A percentile compares a stretch with the other conserved stretches of the same genome.
Conservation (phyloP, 1,284 basidiomycete genomes). For the Naganishia albida region DNA sequence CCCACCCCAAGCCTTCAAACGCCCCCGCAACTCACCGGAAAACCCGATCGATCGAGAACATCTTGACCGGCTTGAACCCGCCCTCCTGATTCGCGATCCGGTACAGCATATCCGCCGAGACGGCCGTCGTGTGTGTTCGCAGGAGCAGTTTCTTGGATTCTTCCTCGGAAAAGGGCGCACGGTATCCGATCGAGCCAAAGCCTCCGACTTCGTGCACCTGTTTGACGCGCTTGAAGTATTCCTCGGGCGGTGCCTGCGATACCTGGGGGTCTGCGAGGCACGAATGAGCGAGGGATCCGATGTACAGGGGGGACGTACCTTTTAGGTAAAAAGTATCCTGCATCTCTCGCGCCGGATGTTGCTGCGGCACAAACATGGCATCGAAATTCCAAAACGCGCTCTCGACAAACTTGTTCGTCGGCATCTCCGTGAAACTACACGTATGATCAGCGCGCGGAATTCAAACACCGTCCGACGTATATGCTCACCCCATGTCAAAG, state of each 20-base stretch:
- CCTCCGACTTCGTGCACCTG: slow-evolving; percentile 86
- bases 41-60: slow-evolving; percentile 97
- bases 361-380: slow-evolving; percentile 96
- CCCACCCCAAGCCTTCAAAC: not conserved
- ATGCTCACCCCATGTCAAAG: slow-evolving; percentile 97
- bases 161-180: slow-evolving; percentile 90
- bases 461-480: slow-evolving; percentile 4
- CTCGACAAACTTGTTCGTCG: slow-evolving; percentile 95
- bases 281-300: not conserved
- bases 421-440: slow-evolving; percentile 96
- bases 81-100: slow-evolving; percentile 72
- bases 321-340: slow-evolving; percentile 99
- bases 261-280: slow-evolving; percentile 70
- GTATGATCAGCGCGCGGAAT: not conserved
- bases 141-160: slow-evolving; percentile 91
- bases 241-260: slow-evolving; percentile 74
- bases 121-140: slow-evolving; percentile 96
- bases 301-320: slow-evolving; percentile 56
- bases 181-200: slow-evolving; percentile 94
- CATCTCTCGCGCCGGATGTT: slow-evolving; percentile 95
- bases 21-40: slow-evolving; percentile 59
- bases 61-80: slow-evolving; percentile 92
- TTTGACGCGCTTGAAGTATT: slow-evolving; percentile 88
- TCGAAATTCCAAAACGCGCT: slow-evolving; percentile 99
- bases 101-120: slow-evolving; percentile 92